Evolutionary conservation across 257 asterid species (phyloP).

Genomic region (Echium plantagineum): DNA sequence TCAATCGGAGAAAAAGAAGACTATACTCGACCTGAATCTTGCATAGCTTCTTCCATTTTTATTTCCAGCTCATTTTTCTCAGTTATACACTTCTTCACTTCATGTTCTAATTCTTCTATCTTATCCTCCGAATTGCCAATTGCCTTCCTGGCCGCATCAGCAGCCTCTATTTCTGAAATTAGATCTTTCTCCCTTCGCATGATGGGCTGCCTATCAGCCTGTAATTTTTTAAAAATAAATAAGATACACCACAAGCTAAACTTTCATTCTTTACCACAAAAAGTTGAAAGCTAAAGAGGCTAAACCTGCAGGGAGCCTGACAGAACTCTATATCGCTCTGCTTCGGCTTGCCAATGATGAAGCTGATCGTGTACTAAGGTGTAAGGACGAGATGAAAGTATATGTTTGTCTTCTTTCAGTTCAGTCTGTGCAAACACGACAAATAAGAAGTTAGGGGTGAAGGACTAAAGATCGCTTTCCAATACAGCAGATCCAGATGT

Average conservation of each 20-base stretch:
- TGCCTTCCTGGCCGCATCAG: conserved; percentile 53
- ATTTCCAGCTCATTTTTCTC: conserved; percentile 75
- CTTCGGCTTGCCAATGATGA: conserved; percentile 82
- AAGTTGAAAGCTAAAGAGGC: conserved; percentile 16
- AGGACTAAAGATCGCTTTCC: not conserved
- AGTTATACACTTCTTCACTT: conserved; percentile 44
- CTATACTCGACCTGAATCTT: conserved; percentile 65
- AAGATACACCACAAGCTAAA: conserved; percentile 15
- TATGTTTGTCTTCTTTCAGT: conserved; percentile 62
- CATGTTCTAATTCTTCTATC: conserved; percentile 63
- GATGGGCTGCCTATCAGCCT: conserved; percentile 83
- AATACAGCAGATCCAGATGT: conserved; percentile 6
- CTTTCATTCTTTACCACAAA: conserved; percentile 1
- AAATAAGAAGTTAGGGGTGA: not conserved
- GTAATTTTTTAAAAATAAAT: not conserved
- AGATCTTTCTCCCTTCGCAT: conserved; percentile 77
- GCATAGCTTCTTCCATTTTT: conserved; percentile 81
- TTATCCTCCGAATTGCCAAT: conserved; percentile 48
- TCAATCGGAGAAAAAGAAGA: conserved; percentile 11
- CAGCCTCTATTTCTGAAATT: conserved; percentile 46
- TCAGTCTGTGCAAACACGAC: conserved; percentile 44
- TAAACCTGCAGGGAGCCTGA: conserved; percentile 75
- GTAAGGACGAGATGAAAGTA: conserved; percentile 69
- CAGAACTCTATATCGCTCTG: conserved; percentile 56
- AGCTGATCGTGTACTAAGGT: conserved; percentile 73